Evolutionary conservation across 2,329 filamentous ascomycete species (phyloP).

Genomic region (Byssothecium circinans): DNA sequence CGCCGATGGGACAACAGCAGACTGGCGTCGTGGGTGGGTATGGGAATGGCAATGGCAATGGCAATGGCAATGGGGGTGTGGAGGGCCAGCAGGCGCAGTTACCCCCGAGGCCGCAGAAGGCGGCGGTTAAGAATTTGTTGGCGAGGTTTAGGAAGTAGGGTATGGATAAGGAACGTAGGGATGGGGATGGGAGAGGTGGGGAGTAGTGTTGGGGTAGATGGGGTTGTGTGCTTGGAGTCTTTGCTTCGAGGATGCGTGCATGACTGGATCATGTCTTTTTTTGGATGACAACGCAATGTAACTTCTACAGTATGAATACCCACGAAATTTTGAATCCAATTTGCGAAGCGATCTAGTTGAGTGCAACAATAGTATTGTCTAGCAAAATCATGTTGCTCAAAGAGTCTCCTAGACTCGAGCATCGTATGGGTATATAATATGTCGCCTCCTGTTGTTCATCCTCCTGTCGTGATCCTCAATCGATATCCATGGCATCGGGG

Average conservation of each 20-base stretch:
- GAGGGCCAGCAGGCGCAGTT: slow-evolving; percentile 14
- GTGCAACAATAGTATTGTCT: too few relatives aligned
- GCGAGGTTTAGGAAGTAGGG: slow-evolving; percentile 29
- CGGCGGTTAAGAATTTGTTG: slow-evolving; percentile 32
- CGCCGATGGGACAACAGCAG: slow-evolving; percentile 28
- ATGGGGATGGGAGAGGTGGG: too few relatives aligned
- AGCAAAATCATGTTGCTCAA: too few relatives aligned
- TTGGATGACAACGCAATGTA: slow-evolving; percentile 7
- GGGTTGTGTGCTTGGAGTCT: too few relatives aligned
- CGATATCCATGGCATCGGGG: slow-evolving; percentile 69
- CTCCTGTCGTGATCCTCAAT: slow-evolving; percentile 36
- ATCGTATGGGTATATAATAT: too few relatives aligned
- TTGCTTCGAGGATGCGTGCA: slow-evolving; percentile 6
- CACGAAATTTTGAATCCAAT: too few relatives aligned
- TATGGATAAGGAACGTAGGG: too few relatives aligned
- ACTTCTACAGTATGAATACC: slow-evolving; percentile 11
- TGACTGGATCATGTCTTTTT: slow-evolving; percentile 35
- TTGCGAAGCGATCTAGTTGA: too few relatives aligned
- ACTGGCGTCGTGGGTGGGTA: slow-evolving; percentile 29
- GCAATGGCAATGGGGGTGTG: neutral
- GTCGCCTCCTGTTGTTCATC: too few relatives aligned
- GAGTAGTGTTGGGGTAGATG: neutral
- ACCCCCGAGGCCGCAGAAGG: slow-evolving; percentile 33
- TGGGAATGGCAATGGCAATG: neutral
- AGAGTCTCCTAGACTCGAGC: too few relatives aligned